Evolutionary conservation across 2,329 filamentous ascomycete species (phyloP), one percentile per base, ranked within the genome.

Genomic region (Fusarium phyllophilum): DNA sequence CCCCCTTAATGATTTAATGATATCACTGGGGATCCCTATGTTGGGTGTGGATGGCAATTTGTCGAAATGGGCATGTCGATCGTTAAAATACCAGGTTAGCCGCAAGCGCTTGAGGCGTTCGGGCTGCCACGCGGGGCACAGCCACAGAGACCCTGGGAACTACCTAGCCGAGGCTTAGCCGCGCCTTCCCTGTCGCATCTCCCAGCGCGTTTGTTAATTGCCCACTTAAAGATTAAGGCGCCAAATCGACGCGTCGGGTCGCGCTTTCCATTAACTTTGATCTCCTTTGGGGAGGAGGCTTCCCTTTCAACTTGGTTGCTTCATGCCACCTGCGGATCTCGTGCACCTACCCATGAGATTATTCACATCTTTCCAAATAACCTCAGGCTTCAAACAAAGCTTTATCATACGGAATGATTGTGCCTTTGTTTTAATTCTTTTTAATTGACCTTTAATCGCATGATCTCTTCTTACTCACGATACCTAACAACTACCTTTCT

Each of bases 161-260:
- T 4, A 13, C 7, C 6, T 17, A 59, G 24, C 74, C 74, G 72
- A 57, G 17, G 41, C 56, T 76, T 75, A 77, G 36, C 75, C 74
- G 73, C 6, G 14, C 8, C 34, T 48, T 42, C 56, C 52, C 42
- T 56, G 24, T 41, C 33, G 5, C 51, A 17, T 38, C 22, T 33
- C 13, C 33, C 18, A 36, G 72, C 72, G 63, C 61, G 57, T 72
- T 65, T 41, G 20, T 51, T 51, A 72, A 76, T 77, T 77, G 73
- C 66, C 57, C 59, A 42, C 58, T 45, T 70, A 46, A 68, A 62
- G 44, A 51, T 52, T 62, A 51, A 42, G 66, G 79, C 80, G 75
- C 80, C 79, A 82, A 72, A 79, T 77, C 74, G 64, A 81, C 80
- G 80, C 81, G 81, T 74, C 34, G 55, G 33, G 57, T 73, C 79